Evolutionary conservation across 768 basidiomycete species (phyloP).

Genomic region (Auriculariales sp.): DNA sequence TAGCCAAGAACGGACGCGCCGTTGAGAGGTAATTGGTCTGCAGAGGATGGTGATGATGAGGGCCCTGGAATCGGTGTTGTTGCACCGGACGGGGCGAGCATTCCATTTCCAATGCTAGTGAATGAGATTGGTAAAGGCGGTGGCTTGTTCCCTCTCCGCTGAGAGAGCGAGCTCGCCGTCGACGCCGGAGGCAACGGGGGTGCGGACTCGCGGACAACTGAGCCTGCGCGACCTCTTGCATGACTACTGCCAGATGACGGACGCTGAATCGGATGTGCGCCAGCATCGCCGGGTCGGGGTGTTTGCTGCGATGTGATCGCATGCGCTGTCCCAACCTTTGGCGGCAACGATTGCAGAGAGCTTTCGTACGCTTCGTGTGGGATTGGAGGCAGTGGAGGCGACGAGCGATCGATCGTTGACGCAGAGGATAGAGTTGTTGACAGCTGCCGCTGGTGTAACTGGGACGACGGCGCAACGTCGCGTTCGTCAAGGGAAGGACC

Average conservation of each 20-base stretch:
- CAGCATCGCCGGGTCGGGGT: background rate
- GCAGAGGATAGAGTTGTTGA: too few relatives aligned
- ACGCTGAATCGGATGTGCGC: slow-evolving; percentile 3
- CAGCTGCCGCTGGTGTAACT: too few relatives aligned
- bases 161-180: slow-evolving; percentile 48
- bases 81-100: slow-evolving; percentile 3
- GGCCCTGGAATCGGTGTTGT: slow-evolving; percentile 12
- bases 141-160: slow-evolving; percentile 52
- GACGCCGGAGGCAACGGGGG: slow-evolving; percentile 29
- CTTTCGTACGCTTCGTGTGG: too few relatives aligned
- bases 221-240: background rate
- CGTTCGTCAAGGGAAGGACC: too few relatives aligned
- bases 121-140: slow-evolving; percentile 30
- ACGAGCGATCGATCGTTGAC: too few relatives aligned
- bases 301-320: background rate
- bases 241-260: background rate
- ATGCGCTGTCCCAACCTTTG: too few relatives aligned
- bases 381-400: too few relatives aligned
- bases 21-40: slow-evolving; percentile 6
- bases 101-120: too few relatives aligned
- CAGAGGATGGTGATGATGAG: slow-evolving; percentile 24
- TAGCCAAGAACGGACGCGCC: too few relatives aligned
- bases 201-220: background rate
- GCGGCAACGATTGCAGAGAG: too few relatives aligned
- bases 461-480: too few relatives aligned